Conservation (phyloP, 108 stramenopile genomes). For the Nitzschia sp. region DNA sequence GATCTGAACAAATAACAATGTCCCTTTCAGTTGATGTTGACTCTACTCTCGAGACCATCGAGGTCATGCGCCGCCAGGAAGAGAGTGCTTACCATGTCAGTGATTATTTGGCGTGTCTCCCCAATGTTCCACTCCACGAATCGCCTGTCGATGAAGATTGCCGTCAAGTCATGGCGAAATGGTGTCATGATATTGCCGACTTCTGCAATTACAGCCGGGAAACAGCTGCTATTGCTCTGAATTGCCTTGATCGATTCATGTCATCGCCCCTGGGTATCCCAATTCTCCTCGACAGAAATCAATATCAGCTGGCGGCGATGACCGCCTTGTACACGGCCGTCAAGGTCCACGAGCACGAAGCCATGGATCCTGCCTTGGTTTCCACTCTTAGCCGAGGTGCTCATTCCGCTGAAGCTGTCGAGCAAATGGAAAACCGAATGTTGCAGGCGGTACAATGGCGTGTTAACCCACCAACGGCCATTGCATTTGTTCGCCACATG, state of each 20-base stretch:
- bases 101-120: slow-evolving; percentile 29
- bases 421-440: slow-evolving; percentile 50
- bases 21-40: background rate
- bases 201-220: slow-evolving; percentile 55
- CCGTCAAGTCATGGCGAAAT: slow-evolving; percentile 53
- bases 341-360: slow-evolving; percentile 64
- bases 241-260: slow-evolving; percentile 71
- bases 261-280: slow-evolving; percentile 36
- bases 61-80: slow-evolving; percentile 41
- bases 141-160: slow-evolving; percentile 39
- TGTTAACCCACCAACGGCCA: slow-evolving; percentile 56
- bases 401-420: slow-evolving; percentile 53
- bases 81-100: slow-evolving; percentile 29
- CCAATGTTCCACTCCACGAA: slow-evolving; percentile 7
- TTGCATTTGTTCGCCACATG: slow-evolving; percentile 28
- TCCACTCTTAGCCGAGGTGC: slow-evolving; percentile 52
- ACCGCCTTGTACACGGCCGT: slow-evolving; percentile 63
- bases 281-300: slow-evolving; percentile 45
- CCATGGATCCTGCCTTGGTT: slow-evolving; percentile 55
- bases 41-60: slow-evolving; percentile 24
- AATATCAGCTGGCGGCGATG: slow-evolving; percentile 65
- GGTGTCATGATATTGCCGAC: slow-evolving; percentile 64
- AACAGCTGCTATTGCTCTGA: slow-evolving; percentile 59
- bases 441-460: slow-evolving; percentile 55
- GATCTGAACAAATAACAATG: background rate